These are phyloP conservation scores for Stachybotrys echinatus DNA, from an alignment of 2,329 filamentous ascomycete species.

Conservation along the genomic window DNA sequence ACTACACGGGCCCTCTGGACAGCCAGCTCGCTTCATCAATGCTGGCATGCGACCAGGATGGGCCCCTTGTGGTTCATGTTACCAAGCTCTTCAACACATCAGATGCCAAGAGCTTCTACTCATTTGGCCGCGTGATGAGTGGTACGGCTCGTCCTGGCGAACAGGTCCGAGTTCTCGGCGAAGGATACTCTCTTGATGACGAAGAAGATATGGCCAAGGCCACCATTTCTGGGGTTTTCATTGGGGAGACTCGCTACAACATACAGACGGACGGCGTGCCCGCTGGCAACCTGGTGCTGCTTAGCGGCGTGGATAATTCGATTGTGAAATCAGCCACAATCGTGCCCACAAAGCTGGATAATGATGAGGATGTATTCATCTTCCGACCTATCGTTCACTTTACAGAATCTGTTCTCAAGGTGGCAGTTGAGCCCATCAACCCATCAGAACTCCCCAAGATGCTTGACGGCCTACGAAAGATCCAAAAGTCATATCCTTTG, in stretches of 20 bases:
- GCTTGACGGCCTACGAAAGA: constrained; percentile 91
- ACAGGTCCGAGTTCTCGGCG: constrained; percentile 85
- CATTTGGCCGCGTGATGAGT: constrained; percentile 88
- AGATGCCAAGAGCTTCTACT: constrained; percentile 87
- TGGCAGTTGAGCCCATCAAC: constrained; percentile 96
- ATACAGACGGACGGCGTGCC: constrained; percentile 88
- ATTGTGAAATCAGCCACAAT: constrained; percentile 97
- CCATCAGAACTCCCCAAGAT: constrained; percentile 97
- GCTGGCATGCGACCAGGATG: constrained; percentile 78
- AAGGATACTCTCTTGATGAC: constrained; percentile 93
- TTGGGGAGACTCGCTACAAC: constrained; percentile 89
- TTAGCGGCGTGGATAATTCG: constrained; percentile 91
- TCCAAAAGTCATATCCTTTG: constrained; percentile 96
- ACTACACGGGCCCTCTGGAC: constrained; percentile 89
- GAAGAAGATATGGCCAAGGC: constrained; percentile 95
- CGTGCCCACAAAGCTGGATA: constrained; percentile 71
- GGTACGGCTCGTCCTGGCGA: constrained; percentile 79
- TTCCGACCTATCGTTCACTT: constrained; percentile 92
- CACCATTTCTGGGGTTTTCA: constrained; percentile 80
- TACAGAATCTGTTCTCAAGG: constrained; percentile 95
- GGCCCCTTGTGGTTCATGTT: constrained; percentile 84
- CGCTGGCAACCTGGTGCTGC: constrained; percentile 87
- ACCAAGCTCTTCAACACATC: constrained; percentile 89
- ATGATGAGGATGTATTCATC: constrained; percentile 90
- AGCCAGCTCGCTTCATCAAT: constrained; percentile 77